A percentile compares a stretch with the other conserved stretches of the same genome.
Conservation (phyloP, 208 protist species). For the Trichomonas tenax region DNA sequence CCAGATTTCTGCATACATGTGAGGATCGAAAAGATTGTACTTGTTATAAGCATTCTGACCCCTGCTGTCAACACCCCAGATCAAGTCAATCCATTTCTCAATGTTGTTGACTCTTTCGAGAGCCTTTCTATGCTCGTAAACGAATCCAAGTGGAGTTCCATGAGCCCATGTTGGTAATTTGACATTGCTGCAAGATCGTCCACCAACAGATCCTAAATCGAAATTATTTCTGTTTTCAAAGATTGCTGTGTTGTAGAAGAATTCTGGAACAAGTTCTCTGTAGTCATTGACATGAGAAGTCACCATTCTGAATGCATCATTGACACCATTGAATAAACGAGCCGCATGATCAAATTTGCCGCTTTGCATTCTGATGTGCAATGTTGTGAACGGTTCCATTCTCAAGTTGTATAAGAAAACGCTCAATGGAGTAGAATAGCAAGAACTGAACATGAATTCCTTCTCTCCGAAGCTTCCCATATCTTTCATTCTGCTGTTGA, state of each 20-base stretch:
- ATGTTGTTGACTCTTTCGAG: neutral
- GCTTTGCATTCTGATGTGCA: slow-evolving; percentile 43
- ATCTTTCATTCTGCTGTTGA: neutral
- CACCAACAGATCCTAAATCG: slow-evolving; percentile 35
- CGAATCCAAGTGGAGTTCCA: neutral
- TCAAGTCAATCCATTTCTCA: slow-evolving; percentile 6
- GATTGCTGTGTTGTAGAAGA: slow-evolving; percentile 47
- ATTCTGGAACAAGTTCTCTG: slow-evolving; percentile 49
- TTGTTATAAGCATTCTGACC: neutral
- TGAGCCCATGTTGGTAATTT: neutral
- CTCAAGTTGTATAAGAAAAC: slow-evolving; percentile 30
- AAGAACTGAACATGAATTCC: neutral
- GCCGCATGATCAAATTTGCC: slow-evolving; percentile 56
- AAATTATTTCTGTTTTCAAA: slow-evolving; percentile 42
- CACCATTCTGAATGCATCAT: neutral
- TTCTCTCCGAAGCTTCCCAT: neutral
- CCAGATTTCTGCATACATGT: neutral
- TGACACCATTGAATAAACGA: neutral
- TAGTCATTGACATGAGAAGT: neutral
- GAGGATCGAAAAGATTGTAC: neutral
- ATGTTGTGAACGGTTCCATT: slow-evolving; percentile 35
- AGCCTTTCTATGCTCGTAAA: neutral
- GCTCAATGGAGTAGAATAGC: neutral
- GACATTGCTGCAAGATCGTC: neutral
- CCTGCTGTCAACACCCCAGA: neutral